These are phyloP conservation scores for Aphanomyces cochlioides DNA, from an alignment of 352 stramenopile species.

Conservation along the genomic window DNA sequence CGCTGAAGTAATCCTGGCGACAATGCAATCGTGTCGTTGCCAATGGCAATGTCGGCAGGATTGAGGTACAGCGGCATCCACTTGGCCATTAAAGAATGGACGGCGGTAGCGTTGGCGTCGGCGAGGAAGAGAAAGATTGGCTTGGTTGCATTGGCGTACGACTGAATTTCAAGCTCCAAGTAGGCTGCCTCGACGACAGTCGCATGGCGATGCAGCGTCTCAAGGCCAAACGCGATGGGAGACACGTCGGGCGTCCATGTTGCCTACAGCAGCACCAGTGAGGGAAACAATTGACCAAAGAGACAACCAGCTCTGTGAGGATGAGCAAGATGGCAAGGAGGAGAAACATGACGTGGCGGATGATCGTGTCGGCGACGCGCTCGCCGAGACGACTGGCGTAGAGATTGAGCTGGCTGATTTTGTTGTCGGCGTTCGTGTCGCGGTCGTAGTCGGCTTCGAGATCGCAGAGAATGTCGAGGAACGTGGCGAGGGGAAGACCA, in stretches of 20 bases:
- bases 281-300: no score
- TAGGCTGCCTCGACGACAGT: background rate
- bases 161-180: background rate
- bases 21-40: background rate
- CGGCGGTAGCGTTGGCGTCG: conserved; percentile 1
- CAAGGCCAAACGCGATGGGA: conserved; percentile 1
- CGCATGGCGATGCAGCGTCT: conserved; percentile 9
- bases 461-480: conserved; percentile 3
- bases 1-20: background rate
- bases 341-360: conserved; percentile 27
- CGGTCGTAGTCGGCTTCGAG: conserved; percentile 19
- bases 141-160: conserved; percentile 21
- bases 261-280: no score
- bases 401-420: conserved; percentile 27
- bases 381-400: conserved; percentile 24
- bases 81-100: background rate
- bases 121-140: conserved; percentile 22
- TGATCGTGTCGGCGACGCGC: conserved; percentile 17
- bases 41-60: background rate
- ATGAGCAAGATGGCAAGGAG: conserved; percentile 20
- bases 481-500: background rate
- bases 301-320: conserved; percentile 4
- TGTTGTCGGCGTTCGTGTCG: conserved; percentile 10
- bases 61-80: background rate
- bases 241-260: background rate